Conservation (phyloP, 2,329 filamentous ascomycete species). For the Ampelomyces quisqualis region DNA sequence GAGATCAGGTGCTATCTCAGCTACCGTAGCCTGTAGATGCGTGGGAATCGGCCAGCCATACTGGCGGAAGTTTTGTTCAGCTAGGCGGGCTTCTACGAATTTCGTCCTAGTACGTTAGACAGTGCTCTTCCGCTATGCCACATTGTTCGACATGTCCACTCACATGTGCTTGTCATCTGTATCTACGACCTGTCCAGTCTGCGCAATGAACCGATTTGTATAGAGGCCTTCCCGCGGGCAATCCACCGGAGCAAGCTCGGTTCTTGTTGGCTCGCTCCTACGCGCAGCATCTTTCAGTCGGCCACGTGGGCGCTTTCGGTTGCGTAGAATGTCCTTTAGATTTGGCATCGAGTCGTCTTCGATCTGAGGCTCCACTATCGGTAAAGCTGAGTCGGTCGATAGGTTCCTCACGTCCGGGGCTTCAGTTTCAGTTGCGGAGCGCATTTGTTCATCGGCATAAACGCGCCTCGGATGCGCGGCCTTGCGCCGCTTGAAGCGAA, state of each 20-base stretch:
- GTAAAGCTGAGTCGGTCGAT: slow-evolving; percentile 8
- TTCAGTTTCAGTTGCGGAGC: slow-evolving; percentile 1
- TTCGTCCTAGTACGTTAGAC: slow-evolving; percentile 77
- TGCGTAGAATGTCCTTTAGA: slow-evolving; percentile 35
- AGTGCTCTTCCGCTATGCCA: slow-evolving; percentile 9
- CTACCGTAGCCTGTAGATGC: slow-evolving; percentile 28
- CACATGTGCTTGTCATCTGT: slow-evolving; percentile 74
- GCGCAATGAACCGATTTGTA: slow-evolving; percentile 63
- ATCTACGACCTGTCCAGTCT: slow-evolving; percentile 68
- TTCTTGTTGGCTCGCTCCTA: slow-evolving; percentile 17
- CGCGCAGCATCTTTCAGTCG: slow-evolving; percentile 22
- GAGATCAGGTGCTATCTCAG: slow-evolving; percentile 24
- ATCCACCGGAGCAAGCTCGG: slow-evolving; percentile 22
- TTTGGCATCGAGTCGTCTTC: slow-evolving; percentile 26
- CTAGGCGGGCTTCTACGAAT: slow-evolving; percentile 80
- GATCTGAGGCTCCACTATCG: slow-evolving; percentile 8
- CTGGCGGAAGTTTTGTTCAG: slow-evolving; percentile 52
- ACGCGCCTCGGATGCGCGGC: slow-evolving; percentile 27
- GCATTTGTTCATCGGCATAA: slow-evolving; percentile 16
- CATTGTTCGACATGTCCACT: slow-evolving; percentile 45
- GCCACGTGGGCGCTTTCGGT: slow-evolving; percentile 33
- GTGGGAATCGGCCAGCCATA: slow-evolving; percentile 38
- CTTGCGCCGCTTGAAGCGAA: slow-evolving; percentile 40
- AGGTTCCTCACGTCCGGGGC: slow-evolving; percentile 10
- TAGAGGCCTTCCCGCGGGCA: slow-evolving; percentile 23